These are phyloP conservation scores for Kwoniella shandongensis DNA, from an alignment of 768 basidiomycete genomes.

Conservation along the genomic window DNA sequence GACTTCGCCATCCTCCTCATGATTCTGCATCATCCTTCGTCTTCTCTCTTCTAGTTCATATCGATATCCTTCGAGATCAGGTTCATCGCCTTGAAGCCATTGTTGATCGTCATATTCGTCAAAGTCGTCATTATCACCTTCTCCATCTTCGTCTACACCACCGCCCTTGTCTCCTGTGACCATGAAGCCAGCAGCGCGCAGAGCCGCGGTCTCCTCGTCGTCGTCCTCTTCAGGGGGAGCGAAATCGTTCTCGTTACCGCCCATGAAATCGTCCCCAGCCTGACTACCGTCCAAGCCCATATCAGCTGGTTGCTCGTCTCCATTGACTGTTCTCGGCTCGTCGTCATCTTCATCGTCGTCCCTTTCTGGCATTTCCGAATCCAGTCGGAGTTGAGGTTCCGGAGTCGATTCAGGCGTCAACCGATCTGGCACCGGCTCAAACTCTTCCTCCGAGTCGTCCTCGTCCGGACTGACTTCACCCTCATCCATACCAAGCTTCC, in stretches of 20 bases:
- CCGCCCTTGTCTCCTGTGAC: conserved; percentile 9
- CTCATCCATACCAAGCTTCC: conserved; percentile 9
- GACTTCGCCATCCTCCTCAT: conserved; percentile 24
- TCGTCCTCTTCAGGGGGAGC: conserved; percentile 12
- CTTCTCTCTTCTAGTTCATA: conserved; percentile 16
- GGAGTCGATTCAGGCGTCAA: conserved; percentile 33
- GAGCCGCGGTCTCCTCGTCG: conserved; percentile 20
- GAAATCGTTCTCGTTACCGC: conserved; percentile 3
- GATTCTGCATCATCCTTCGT: conserved; percentile 15
- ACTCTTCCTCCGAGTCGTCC: conserved; percentile 39
- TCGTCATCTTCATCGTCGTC: conserved; percentile 9
- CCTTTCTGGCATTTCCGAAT: not conserved
- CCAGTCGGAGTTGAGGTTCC: conserved; percentile 20
- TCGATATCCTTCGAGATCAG: conserved; percentile 24
- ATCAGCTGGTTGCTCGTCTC: conserved; percentile 4
- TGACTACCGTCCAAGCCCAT: not conserved
- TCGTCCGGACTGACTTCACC: conserved; percentile 26
- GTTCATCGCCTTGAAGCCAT: conserved; percentile 4
- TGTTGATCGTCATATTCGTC: conserved; percentile 17
- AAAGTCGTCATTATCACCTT: conserved; percentile 20
- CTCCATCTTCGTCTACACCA: conserved; percentile 4
- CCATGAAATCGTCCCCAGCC: not conserved
- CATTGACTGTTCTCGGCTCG: conserved; percentile 3
- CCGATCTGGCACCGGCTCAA: conserved; percentile 32
- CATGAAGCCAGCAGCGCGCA: conserved; percentile 17